Conservation (phyloP, 2,329 filamentous ascomycete species). For the Aspergillus sp. region DNA sequence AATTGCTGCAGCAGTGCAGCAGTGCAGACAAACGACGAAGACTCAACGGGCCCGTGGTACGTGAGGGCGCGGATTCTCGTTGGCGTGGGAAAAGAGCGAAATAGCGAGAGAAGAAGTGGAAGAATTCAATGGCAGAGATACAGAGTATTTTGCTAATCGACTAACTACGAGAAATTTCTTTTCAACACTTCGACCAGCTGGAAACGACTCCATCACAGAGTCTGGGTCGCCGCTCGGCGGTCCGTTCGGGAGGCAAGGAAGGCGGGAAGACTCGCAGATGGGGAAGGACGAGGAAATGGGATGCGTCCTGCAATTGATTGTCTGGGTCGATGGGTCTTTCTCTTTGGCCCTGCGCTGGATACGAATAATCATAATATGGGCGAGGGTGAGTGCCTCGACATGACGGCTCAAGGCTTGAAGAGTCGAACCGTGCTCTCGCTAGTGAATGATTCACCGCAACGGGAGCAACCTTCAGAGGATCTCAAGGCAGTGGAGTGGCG, state of each 20-base stretch:
- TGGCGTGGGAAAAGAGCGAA: not conserved
- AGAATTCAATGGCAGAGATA: not conserved
- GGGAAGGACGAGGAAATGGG: too few relatives aligned
- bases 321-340: slow-evolving; percentile 21
- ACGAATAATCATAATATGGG: not conserved
- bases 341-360: slow-evolving; percentile 14
- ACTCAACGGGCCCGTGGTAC: not conserved
- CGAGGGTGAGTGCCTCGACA: not conserved
- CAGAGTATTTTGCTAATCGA: not conserved
- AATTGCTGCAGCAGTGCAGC: not conserved
- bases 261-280: slow-evolving; percentile 18
- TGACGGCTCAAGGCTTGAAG: not conserved
- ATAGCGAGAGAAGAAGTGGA: too few relatives aligned
- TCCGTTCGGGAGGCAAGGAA: slow-evolving; percentile 25
- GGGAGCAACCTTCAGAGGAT: slow-evolving; percentile 7
- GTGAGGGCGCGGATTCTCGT: not conserved
- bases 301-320: slow-evolving; percentile 4
- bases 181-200: not conserved
- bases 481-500: slow-evolving; percentile 16
- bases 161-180: not conserved
- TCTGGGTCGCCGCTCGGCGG: slow-evolving; percentile 23
- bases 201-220: slow-evolving; percentile 11
- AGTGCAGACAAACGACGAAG: not conserved
- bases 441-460: slow-evolving; percentile 7
- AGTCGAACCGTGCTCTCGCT: not conserved